A percentile compares a stretch with the other conserved stretches of the same genome.
These are phyloP conservation scores for Hemileccinum impolitum DNA, from an alignment of 768 basidiomycete genomes.

Conservation along the genomic window DNA sequence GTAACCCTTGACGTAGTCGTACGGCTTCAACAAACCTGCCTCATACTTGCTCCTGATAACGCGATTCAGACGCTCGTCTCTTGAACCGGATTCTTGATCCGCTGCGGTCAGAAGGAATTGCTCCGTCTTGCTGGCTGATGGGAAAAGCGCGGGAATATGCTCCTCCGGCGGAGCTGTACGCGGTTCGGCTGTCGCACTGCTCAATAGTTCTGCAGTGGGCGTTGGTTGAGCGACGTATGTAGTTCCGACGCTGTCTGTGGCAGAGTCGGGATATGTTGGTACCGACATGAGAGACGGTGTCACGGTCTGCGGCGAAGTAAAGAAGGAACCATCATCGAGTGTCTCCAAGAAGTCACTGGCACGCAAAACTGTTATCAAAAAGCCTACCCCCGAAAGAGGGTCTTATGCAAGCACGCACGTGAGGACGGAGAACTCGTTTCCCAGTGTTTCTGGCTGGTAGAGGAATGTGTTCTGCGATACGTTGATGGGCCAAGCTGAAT, in stretches of 20 bases:
- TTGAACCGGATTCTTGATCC: constrained; percentile 87
- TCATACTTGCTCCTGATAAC: constrained; percentile 98
- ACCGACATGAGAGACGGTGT: constrained; percentile 49
- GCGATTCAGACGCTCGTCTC: constrained; percentile 84
- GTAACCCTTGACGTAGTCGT: constrained; percentile 96
- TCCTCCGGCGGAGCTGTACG: constrained; percentile 34
- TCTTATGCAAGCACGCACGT: constrained; percentile 46
- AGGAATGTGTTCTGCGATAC: constrained; percentile 50
- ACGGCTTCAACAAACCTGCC: constrained; percentile 90
- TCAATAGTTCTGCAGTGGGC: constrained; percentile 18
- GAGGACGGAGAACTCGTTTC: constrained; percentile 80
- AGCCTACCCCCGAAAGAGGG: neutral
- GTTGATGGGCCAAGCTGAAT: constrained; percentile 53
- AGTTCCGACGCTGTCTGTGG: constrained; percentile 6
- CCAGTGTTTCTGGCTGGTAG: constrained; percentile 70
- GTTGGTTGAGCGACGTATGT: constrained; percentile 17
- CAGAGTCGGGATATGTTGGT: constrained; percentile 20
- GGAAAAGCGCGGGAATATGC: constrained; percentile 52
- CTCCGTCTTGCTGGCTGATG: constrained; percentile 78
- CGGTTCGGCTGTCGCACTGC: constrained; percentile 21
- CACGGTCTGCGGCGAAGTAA: constrained; percentile 53
- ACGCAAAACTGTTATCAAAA: neutral
- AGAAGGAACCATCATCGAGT: constrained; percentile 80
- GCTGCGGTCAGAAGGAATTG: constrained; percentile 90
- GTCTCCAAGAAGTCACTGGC: constrained; percentile 84